Evolutionary conservation across 345 rosid species (phyloP), one percentile per base, ranked within the genome.

Genomic region (Chamaenerion angustifolium): DNA sequence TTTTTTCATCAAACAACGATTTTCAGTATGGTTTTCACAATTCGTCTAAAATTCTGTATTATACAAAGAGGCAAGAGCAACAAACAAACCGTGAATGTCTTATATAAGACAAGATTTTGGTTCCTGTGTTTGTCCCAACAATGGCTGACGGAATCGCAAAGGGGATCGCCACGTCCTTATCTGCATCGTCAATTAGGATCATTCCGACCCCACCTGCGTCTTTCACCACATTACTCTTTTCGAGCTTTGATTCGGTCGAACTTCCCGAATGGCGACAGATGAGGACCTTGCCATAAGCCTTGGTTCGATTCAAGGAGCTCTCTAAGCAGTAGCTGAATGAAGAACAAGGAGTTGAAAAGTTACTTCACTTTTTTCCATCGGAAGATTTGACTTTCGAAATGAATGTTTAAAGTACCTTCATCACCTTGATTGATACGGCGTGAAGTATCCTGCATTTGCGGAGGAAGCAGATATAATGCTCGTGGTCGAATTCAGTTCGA

Each of bases 351-450:
- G 13, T 12, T 42, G 43, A 62, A 42, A 8, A 49, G 47, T 37
- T 31, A 27, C 31, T 42, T 53, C 51, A 50, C 59, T 51, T 21
- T 52, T 56, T 25, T 42, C 55, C 52, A 13, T 19, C 61, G 48
- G 41, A 31, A 31, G 8, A 31, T 1, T 25, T 54, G 25, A 40
- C 56, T 18, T 46, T 43, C 15, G 14, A 48, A 52, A 46, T 54
- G 46, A 25, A 50, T 46, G 15, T 58, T 62, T 57, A 49, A 57
- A 68, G 75, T 73, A 73, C 75, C 79, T 71, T 70, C 70, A 68
- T 77, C 83, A 77, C 83, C 83, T 77, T 79, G 83, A 77, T 71
- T 77, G 83, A 63, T 77, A 73, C 55, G 83, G 83, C 12, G 79
- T 77, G 49, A 75, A 78, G 44, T 74, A 72, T 50, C 80, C 80